A percentile compares a stretch with the other conserved stretches of the same genome.
Conservation (phyloP, 2,329 filamentous ascomycete genomes). For the Colletotrichum liriopes region DNA sequence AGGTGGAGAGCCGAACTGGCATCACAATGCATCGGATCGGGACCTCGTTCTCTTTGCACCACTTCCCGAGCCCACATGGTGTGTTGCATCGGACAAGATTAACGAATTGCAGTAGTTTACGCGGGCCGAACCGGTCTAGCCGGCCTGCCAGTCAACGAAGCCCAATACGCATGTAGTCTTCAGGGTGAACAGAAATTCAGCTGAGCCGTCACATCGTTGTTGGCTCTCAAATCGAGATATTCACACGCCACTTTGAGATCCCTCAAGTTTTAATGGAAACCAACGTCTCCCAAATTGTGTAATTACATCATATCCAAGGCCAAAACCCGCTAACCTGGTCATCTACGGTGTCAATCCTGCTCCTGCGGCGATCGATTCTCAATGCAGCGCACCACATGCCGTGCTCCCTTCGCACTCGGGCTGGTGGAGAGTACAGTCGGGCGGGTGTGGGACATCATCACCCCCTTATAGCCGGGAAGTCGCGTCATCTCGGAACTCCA, state of each 20-base stretch:
- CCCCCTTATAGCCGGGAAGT: background rate
- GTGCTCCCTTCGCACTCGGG: background rate
- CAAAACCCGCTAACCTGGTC: too few species aligned
- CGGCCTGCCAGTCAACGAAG: background rate
- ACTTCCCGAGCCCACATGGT: background rate
- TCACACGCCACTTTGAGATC: too few species aligned
- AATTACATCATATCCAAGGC: too few species aligned
- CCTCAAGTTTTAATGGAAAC: too few species aligned
- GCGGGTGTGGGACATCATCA: background rate
- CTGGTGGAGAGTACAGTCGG: background rate
- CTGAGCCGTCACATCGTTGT: too few species aligned
- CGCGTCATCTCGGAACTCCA: too few species aligned
- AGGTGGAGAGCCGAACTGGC: conserved; percentile 18
- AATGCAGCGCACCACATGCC: background rate
- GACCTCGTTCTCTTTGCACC: background rate
- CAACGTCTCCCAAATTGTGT: too few species aligned
- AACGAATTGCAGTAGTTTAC: background rate
- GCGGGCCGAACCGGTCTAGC: background rate
- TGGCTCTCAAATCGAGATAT: too few species aligned
- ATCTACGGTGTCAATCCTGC: background rate
- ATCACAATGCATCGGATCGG: too few species aligned
- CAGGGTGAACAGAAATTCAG: too few species aligned
- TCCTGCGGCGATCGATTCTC: background rate
- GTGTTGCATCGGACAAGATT: background rate
- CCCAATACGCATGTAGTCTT: background rate